Conservation (phyloP, 108 stramenopile genomes). For the Cyclostephanos tholiformis region DNA sequence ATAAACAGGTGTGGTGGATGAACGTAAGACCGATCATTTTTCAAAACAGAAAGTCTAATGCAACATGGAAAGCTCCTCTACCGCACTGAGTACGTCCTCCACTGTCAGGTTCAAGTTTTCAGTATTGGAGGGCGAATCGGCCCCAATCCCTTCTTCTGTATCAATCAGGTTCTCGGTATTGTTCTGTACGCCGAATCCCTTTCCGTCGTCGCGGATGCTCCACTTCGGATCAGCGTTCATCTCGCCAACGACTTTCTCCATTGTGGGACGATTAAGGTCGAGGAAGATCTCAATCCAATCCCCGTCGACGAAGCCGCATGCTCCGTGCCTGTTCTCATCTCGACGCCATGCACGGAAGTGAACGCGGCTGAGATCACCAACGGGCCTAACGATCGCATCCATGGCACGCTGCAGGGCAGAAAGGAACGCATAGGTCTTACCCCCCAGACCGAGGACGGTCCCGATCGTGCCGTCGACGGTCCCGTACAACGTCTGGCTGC, state of each 20-base stretch:
- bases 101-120: conserved; percentile 56
- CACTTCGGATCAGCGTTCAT: conserved; percentile 89
- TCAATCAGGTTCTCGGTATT: conserved; percentile 31
- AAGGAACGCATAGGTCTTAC: conserved; percentile 86
- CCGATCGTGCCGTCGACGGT: conserved; percentile 96
- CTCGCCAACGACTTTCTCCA: conserved; percentile 70
- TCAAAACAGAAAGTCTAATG: conserved; percentile 47
- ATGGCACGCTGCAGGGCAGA: conserved; percentile 79
- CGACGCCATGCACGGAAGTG: conserved; percentile 85
- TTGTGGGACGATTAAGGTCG: conserved; percentile 82
- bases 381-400: conserved; percentile 62
- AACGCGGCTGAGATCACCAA: conserved; percentile 88
- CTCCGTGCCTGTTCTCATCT: conserved; percentile 62
- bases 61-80: conserved; percentile 86
- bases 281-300: conserved; percentile 94
- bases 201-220: conserved; percentile 59
- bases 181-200: conserved; percentile 18
- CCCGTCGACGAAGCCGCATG: conserved; percentile 93
- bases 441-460: conserved; percentile 83
- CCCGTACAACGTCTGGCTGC: conserved; percentile 91
- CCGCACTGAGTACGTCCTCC: conserved; percentile 78
- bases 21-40: not conserved
- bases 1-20: not conserved
- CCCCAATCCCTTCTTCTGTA: conserved; percentile 34
- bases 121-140: conserved; percentile 16